Evolutionary conservation across 75 land plant species (phyloP).

Genomic region (Selaginella moellendorffii): DNA sequence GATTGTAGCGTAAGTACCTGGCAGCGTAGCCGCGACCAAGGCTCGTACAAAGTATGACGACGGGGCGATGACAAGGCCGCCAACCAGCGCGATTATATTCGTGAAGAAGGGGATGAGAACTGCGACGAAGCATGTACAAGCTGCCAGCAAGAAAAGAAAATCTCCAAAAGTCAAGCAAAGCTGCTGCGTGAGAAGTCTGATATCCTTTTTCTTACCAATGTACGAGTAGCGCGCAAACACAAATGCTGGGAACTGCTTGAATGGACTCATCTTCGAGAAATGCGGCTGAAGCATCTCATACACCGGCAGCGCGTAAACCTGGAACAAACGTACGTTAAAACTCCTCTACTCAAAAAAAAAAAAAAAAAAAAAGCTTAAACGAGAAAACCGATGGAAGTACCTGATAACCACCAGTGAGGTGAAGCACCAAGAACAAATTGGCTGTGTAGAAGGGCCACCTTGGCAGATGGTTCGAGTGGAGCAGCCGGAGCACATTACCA

Average conservation of each 20-base stretch:
- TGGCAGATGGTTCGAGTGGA: background rate
- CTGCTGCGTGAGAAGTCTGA: too few relatives aligned
- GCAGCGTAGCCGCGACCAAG: too few relatives aligned
- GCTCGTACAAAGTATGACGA: background rate
- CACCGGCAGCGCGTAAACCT: constrained; percentile 6
- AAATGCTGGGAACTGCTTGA: background rate
- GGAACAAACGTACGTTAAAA: too few relatives aligned
- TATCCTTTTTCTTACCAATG: too few relatives aligned
- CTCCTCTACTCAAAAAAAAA: too few relatives aligned
- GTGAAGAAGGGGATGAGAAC: background rate
- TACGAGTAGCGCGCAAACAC: background rate
- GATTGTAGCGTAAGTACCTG: too few relatives aligned
- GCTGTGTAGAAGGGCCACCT: background rate
- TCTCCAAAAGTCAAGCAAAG: too few relatives aligned
- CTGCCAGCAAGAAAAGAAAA: background rate
- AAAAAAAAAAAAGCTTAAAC: too few relatives aligned
- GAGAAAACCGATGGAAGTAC: background rate
- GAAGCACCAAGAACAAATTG: background rate
- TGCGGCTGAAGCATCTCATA: background rate
- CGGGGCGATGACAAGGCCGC: background rate
- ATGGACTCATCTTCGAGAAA: background rate
- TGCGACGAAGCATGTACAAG: background rate
- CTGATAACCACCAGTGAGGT: constrained; percentile 5
- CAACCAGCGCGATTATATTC: background rate
- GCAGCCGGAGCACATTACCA: background rate